Percentiles rank a stretch among this genome's conserved stretches.
These are phyloP conservation scores for Geranomyces michiganensis DNA, from an alignment of 192 early-diverging fungal genomes.

Conservation along the genomic window DNA sequence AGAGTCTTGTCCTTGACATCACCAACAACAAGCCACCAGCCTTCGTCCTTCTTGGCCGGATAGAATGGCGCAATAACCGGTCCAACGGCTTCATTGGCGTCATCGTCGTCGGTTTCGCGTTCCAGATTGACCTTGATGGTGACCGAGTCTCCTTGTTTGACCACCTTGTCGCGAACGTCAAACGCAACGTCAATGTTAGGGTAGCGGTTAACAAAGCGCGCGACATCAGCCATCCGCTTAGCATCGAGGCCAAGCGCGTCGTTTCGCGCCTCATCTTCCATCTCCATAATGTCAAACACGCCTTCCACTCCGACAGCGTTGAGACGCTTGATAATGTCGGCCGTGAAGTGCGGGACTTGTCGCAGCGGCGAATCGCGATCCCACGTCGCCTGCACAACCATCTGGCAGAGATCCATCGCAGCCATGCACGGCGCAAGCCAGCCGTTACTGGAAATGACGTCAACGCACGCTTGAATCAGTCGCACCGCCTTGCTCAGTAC, in stretches of 20 bases:
- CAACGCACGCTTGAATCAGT: slow-evolving; percentile 90
- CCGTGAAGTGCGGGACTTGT: slow-evolving; percentile 87
- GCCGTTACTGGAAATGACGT: slow-evolving; percentile 89
- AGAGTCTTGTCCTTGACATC: slow-evolving; percentile 77
- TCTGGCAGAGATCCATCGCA: slow-evolving; percentile 97
- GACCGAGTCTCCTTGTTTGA: slow-evolving; percentile 68
- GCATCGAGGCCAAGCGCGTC: slow-evolving; percentile 65
- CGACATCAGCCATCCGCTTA: slow-evolving; percentile 76
- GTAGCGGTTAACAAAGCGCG: slow-evolving; percentile 86
- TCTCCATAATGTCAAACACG: slow-evolving; percentile 93
- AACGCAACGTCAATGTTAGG: slow-evolving; percentile 87
- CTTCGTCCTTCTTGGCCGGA: slow-evolving; percentile 86
- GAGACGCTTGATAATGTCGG: slow-evolving; percentile 70
- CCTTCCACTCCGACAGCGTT: slow-evolving; percentile 73
- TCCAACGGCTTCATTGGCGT: slow-evolving; percentile 55
- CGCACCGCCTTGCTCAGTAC: slow-evolving; percentile 71
- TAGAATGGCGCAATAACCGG: slow-evolving; percentile 92
- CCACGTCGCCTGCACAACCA: slow-evolving; percentile 97
- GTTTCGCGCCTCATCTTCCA: slow-evolving; percentile 84
- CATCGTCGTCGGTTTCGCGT: slow-evolving; percentile 80
- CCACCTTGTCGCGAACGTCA: slow-evolving; percentile 59
- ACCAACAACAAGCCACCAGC: slow-evolving; percentile 97
- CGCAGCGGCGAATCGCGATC: slow-evolving; percentile 87
- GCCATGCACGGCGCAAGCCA: slow-evolving; percentile 89
- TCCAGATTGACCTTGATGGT: slow-evolving; percentile 73